Evolutionary conservation across 441 rosid species (phyloP).

Genomic region (Syzygium malaccense): DNA sequence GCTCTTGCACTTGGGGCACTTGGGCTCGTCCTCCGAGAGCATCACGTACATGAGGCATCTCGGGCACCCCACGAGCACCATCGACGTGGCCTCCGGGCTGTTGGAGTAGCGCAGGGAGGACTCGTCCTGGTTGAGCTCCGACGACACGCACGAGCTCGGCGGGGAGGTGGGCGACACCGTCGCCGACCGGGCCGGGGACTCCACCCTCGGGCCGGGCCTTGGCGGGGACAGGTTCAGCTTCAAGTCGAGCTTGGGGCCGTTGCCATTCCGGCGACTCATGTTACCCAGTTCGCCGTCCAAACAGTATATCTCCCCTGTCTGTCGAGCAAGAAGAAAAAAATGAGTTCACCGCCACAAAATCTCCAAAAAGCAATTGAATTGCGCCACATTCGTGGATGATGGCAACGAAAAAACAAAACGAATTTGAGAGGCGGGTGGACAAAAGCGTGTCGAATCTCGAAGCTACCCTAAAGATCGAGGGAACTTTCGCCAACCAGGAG

Average conservation of each 20-base stretch:
- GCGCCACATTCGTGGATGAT: neutral
- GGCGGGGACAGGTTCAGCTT: conserved; percentile 91
- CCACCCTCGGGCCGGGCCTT: conserved; percentile 31
- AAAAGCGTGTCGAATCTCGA: neutral
- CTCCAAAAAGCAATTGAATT: neutral
- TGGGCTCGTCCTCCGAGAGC: conserved; percentile 88
- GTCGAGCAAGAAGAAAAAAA: neutral
- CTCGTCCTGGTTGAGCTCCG: conserved; percentile 61
- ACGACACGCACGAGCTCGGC: conserved; percentile 86
- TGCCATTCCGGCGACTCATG: conserved; percentile 1
- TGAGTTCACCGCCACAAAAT: neutral
- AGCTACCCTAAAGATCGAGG: conserved; percentile 23
- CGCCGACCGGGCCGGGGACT: conserved; percentile 56
- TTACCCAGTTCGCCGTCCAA: neutral
- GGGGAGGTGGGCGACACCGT: conserved; percentile 76
- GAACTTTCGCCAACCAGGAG: conserved; percentile 6
- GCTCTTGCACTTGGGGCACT: conserved; percentile 96
- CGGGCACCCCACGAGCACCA: conserved; percentile 95
- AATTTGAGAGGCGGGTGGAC: neutral
- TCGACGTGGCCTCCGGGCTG: conserved; percentile 84
- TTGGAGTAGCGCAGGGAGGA: conserved; percentile 23
- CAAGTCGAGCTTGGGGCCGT: conserved; percentile 41
- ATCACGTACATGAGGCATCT: conserved; percentile 96
- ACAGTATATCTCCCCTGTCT: neutral
- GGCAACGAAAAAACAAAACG: neutral